Evolutionary conservation across 2,329 filamentous ascomycete species (phyloP), one percentile per base, ranked within the genome.

Genomic region (Sporothrix brasiliensis): DNA sequence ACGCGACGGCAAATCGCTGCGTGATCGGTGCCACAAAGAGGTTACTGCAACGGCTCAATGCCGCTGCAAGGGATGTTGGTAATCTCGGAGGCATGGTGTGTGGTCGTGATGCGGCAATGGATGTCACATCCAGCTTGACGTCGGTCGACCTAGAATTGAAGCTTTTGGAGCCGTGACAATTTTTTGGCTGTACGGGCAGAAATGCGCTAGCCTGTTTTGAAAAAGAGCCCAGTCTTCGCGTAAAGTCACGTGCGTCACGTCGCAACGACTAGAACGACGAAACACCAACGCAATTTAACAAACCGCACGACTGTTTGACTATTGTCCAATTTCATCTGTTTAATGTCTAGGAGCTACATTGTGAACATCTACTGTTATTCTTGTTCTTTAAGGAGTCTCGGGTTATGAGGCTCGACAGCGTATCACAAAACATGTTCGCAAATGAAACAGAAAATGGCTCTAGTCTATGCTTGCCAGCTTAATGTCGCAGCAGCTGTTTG

Each of bases 41-140:
- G 21, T 16, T 41, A 24, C 58, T 53, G 69, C 69, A 53, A 30
- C 69, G 69, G 49, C 34, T 39, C 1, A 56, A 41, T 19, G 65
- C 67, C 52, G 66, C 39, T n/a, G 53, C 49, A 21, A 71, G 60
- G 1, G 49, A 14, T 44, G 41, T 27, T 53, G 70, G 60, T 67
- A 74, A 54, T 72, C 73, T 73, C 19, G 73, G 71, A 27, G 74
- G 67, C 74, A 75, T 75, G 30, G 54, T 61, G 72, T 61, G 7
- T 54, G 54, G 47, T 27, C 56, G 63, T 68, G 53, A 56, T 24
- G 69, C 63, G 54, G 49, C 69, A 41, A 68, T 44, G 54, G 65
- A 21, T 44, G 65, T 30, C 41, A 50, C 44, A n/a, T 19, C 60
- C 44, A 52, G 65, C 52, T 44, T 39, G 27, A 66, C 24, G 44